Base-by-base conservation (phyloP, 345 rosid species). In the Salix dunnii region DNA sequence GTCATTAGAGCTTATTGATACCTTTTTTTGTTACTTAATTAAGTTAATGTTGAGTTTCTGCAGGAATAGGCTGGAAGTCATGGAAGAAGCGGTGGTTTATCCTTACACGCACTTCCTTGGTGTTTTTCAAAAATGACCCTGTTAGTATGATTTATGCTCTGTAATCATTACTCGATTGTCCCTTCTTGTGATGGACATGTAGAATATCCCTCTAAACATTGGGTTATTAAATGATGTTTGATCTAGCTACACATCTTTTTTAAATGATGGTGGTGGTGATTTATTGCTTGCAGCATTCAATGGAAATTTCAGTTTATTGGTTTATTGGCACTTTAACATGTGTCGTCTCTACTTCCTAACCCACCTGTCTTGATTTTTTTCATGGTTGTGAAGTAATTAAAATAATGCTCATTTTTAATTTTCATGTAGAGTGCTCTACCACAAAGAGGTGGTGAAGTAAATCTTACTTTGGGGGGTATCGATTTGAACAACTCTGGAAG, bases 71-170 rank as follows among this genome's bases (percentile, higher is more conserved):
- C 78, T 96, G 99, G 99, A 96, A 91, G 77, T 96, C 98, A 74
- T 96, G 99, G 99, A 96, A 96, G 87, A 96, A 89, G 83, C 97
- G 99, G 63, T 96, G 99, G 98, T 96, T 96, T 83, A 92, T 93
- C 78, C 93, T 96, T 79, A 93, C 99, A 36, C 96, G 98, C 70
- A 90, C 94, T 63, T 96, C 99, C 48, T 90, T 96, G 94, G 99
- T 96, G 82, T 96, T 96, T 89, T 93, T 96, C 76, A 96, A 92
- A 85, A 96, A 89, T 83, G 98, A 96, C 75, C 99, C 98, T 76
- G 99, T 96, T 58, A 96, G 99, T 90, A 80, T 71, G 76, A 60
- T 46, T 48, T 6, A 66, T 66, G 69, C 18, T 58, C 9, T 58
- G 10, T 58, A 23, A 25, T 58, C 16, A 23, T 58, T 58, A 10